A percentile compares a stretch with the other conserved stretches of the same genome.
Evolutionary conservation across 257 asterid genomes (phyloP).

Genomic region (Solanum microdontum): DNA sequence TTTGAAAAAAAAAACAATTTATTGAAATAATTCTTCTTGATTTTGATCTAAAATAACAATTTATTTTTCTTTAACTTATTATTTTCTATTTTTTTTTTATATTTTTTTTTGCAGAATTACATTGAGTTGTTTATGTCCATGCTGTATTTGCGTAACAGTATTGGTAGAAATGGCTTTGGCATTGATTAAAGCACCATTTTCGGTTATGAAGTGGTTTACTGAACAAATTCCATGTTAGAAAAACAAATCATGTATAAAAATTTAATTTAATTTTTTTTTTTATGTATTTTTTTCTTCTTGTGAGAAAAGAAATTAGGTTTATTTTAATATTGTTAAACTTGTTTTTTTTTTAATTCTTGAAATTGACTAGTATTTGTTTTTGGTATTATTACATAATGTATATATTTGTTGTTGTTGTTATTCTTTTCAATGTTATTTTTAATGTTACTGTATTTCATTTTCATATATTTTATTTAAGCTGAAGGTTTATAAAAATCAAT

Average conservation of each 20-base stretch:
- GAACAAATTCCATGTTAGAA: constrained; percentile 22
- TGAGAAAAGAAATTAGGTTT: background rate
- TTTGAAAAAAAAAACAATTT: too few relatives aligned
- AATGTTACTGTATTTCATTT: background rate
- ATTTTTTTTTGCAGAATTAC: constrained; percentile 25
- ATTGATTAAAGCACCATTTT: constrained; percentile 43
- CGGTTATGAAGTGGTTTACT: constrained; percentile 31
- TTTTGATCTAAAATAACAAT: background rate
- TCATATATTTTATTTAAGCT: background rate
- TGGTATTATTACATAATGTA: background rate
- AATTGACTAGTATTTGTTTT: background rate
- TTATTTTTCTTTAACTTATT: background rate
- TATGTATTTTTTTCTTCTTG: background rate
- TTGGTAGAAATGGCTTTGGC: constrained; percentile 50
- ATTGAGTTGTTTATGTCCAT: constrained; percentile 72
- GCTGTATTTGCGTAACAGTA: constrained; percentile 66
- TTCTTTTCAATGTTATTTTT: background rate
- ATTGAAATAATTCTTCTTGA: background rate
- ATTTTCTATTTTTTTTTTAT: too few relatives aligned
- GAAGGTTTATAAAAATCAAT: too few relatives aligned
- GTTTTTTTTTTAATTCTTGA: background rate
- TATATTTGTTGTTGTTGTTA: background rate
- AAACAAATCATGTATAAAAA: background rate
- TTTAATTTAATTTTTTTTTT: background rate
- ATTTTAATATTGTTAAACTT: background rate